phyloP scores from a whole-genome alignment of 2,329 filamentous ascomycete genomes.

The Aspergillus pseudonomiae region DNA sequence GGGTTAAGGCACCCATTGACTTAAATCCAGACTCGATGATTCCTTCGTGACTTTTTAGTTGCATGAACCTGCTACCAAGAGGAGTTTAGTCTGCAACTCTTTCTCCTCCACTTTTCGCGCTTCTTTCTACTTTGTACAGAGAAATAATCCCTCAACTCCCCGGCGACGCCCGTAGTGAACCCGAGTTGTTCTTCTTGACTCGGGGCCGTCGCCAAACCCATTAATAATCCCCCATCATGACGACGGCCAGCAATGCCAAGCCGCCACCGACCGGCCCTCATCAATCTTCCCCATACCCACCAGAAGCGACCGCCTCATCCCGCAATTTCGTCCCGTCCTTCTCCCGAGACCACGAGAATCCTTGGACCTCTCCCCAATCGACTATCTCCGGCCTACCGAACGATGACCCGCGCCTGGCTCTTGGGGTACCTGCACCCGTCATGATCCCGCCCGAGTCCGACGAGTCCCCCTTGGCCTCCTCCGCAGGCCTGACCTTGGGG shows the following conservation, averaged over 20 bases:
- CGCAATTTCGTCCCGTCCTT: constrained; percentile 16
- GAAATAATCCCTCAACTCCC: neutral
- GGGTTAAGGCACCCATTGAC: neutral
- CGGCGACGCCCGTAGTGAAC: neutral
- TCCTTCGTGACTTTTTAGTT: neutral
- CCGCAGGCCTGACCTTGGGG: constrained; percentile 26
- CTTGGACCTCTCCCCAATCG: constrained; percentile 10
- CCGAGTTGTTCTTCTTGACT: neutral
- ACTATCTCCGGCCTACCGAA: constrained; percentile 26
- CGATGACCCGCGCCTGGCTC: constrained; percentile 36
- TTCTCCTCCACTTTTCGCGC: neutral
- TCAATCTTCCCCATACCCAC: constrained; percentile 35
- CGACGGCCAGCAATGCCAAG: constrained; percentile 29
- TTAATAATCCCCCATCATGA: constrained; percentile 23
- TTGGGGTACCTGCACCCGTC: constrained; percentile 42
- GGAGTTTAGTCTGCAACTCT: neutral
- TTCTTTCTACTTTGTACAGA: neutral
- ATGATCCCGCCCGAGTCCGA: constrained; percentile 42
- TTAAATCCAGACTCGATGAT: neutral
- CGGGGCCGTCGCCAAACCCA: constrained; percentile 3
- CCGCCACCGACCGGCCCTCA: constrained; percentile 29
- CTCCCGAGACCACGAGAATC: constrained; percentile 10
- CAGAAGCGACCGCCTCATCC: constrained; percentile 14
- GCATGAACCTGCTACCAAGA: neutral
- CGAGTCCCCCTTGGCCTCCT: constrained; percentile 33